Conservation (phyloP, 2,329 filamentous ascomycete genomes). For the Meredithiella fracta region DNA sequence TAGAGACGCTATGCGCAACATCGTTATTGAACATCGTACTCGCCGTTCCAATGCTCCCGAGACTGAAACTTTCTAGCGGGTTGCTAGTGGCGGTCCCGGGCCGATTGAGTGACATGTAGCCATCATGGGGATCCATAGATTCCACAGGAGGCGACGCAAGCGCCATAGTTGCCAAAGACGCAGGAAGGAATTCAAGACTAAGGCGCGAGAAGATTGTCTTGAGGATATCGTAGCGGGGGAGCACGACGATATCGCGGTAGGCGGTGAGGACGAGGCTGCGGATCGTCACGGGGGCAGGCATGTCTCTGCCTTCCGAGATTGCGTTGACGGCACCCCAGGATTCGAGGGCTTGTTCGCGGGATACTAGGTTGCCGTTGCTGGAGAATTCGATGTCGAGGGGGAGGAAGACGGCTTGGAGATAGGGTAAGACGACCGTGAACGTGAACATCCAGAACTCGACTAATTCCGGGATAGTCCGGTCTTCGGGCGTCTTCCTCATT, state of each 20-base stretch:
- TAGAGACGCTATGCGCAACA: constrained; percentile 16
- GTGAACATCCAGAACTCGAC: constrained; percentile 92
- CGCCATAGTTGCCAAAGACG: constrained; percentile 34
- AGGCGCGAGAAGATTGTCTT: constrained; percentile 82
- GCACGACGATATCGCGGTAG: constrained; percentile 75
- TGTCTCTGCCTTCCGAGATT: constrained; percentile 8
- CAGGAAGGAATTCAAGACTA: constrained; percentile 59
- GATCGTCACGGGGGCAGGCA: constrained; percentile 38
- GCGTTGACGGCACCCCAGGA: constrained; percentile 61
- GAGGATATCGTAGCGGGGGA: constrained; percentile 75
- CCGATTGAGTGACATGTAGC: constrained; percentile 30
- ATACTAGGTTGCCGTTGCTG: constrained; percentile 66
- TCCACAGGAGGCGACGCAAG: constrained; percentile 37
- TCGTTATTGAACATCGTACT: constrained; percentile 58
- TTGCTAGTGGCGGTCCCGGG: constrained; percentile 56
- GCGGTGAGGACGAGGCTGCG: constrained; percentile 74
- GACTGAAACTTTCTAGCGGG: constrained; percentile 31
- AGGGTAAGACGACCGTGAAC: constrained; percentile 78
- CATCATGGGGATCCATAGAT: constrained; percentile 34
- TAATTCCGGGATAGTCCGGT: constrained; percentile 72
- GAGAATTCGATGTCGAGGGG: constrained; percentile 88
- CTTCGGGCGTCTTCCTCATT: constrained; percentile 61
- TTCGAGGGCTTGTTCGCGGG: constrained; percentile 60
- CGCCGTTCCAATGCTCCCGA: constrained; percentile 64
- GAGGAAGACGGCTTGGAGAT: constrained; percentile 87